A percentile compares a stretch with the other conserved stretches of the same genome.
These are phyloP conservation scores for Rosa chinensis DNA, from an alignment of 306 rosid species.

Conservation along the genomic window DNA sequence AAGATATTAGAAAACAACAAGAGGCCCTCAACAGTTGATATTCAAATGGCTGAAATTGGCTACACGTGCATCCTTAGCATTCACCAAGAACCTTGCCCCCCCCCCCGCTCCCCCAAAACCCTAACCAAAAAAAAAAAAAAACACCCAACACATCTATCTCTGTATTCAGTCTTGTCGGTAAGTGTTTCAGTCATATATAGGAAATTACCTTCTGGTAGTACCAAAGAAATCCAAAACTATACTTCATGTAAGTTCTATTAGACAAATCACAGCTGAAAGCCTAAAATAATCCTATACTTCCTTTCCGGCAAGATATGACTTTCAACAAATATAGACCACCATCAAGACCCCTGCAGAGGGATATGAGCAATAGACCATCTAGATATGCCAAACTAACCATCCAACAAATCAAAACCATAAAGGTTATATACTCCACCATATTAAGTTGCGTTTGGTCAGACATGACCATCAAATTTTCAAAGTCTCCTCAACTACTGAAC, in stretches of 20 bases:
- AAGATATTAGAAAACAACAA: constrained; percentile 26
- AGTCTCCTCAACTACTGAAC: not conserved
- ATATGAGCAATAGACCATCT: not conserved
- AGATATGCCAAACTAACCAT: not conserved
- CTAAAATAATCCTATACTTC: not conserved
- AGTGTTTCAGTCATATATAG: not conserved
- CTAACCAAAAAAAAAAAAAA: not conserved
- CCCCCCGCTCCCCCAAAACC: no score
- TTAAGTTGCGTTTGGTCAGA: not conserved
- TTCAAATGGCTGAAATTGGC: not conserved
- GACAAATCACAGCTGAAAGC: not conserved
- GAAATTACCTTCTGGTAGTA: not conserved
- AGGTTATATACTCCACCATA: no score
- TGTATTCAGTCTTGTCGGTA: not conserved
- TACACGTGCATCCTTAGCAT: not conserved
- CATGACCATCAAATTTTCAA: not conserved
- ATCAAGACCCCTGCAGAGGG: not conserved
- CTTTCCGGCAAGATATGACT: not conserved
- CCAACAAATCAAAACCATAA: not conserved
- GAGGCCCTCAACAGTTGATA: not conserved
- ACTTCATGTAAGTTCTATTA: not conserved
- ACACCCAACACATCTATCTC: not conserved
- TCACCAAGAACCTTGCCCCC: not conserved
- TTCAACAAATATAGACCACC: not conserved
- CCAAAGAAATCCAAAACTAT: not conserved